Conservation (phyloP, 1,139 yeast species). For the Taphrina pruni region DNA sequence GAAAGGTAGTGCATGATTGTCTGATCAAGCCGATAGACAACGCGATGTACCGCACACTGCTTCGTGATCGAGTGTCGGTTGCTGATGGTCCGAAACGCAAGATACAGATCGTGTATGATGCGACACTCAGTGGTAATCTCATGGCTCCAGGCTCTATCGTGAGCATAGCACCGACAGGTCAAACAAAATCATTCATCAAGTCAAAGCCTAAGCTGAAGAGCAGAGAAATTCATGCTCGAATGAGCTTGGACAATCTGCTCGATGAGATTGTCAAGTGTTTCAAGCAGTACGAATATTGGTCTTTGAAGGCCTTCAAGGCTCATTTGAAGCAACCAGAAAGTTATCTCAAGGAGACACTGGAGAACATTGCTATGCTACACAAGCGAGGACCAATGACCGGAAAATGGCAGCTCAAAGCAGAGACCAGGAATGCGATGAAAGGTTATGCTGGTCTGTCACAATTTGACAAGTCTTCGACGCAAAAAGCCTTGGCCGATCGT, state of each 20-base stretch:
- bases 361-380: slow-evolving; percentile 83
- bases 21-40: slow-evolving; percentile 41
- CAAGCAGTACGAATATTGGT: slow-evolving; percentile 97
- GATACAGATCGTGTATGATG: slow-evolving; percentile 42
- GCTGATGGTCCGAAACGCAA: slow-evolving; percentile 43
- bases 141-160: slow-evolving; percentile 34
- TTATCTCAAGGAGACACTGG: slow-evolving; percentile 86
- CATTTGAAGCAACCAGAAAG: slow-evolving; percentile 94
- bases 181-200: slow-evolving; percentile 56
- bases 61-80: slow-evolving; percentile 33
- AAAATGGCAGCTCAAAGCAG: slow-evolving; percentile 81
- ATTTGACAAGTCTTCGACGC: slow-evolving; percentile 17
- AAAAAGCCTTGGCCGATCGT: slow-evolving; percentile 40
- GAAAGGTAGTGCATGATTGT: slow-evolving; percentile 79
- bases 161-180: slow-evolving; percentile 16
- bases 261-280: slow-evolving; percentile 85
- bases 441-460: slow-evolving; percentile 55
- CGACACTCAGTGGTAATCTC: slow-evolving; percentile 29
- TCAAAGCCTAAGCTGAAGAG: slow-evolving; percentile 58
- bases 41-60: slow-evolving; percentile 23
- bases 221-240: slow-evolving; percentile 89
- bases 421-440: slow-evolving; percentile 65
- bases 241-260: slow-evolving; percentile 90
- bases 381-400: slow-evolving; percentile 96
- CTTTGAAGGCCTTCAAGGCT: slow-evolving; percentile 89